Evolutionary conservation across 1,284 basidiomycete genomes (phyloP).

Genomic region (Fomitopsis betulina): DNA sequence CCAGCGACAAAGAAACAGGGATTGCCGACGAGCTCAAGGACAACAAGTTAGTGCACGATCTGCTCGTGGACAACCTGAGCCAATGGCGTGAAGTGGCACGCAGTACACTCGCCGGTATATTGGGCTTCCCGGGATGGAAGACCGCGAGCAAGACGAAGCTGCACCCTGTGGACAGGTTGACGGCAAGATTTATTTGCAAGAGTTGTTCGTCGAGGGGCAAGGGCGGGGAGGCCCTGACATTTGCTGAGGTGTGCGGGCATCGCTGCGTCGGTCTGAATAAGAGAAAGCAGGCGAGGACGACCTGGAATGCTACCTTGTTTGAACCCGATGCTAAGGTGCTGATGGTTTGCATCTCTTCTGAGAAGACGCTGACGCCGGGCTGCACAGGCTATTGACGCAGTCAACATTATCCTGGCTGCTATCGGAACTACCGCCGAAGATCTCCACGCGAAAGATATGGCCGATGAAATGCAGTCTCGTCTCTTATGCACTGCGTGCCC

Average conservation of each 20-base stretch:
- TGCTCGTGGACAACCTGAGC: constrained; percentile 41
- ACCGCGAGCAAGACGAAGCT: constrained; percentile 39
- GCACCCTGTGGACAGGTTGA: constrained; percentile 53
- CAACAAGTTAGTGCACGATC: constrained; percentile 27
- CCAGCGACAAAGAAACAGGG: background rate
- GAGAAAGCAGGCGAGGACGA: constrained; percentile 25
- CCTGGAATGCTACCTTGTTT: constrained; percentile 50
- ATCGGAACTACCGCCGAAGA: constrained; percentile 29
- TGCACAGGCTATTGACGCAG: constrained; percentile 38
- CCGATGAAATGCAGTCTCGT: constrained; percentile 25
- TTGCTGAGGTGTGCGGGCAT: constrained; percentile 53
- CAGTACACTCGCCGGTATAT: constrained; percentile 35
- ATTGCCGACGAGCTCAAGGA: constrained; percentile 2
- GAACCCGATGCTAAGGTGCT: constrained; percentile 50
- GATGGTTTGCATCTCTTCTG: background rate
- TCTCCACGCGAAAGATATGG: background rate
- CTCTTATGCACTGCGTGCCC: constrained; percentile 51
- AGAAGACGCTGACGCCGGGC: background rate
- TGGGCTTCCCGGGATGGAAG: constrained; percentile 49
- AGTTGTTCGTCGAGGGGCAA: constrained; percentile 32
- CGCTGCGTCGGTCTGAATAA: constrained; percentile 36
- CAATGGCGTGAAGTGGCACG: constrained; percentile 44
- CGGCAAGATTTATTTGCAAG: constrained; percentile 54
- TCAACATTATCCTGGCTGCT: constrained; percentile 33
- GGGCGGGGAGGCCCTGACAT: constrained; percentile 40